Percentiles rank a stretch among this genome's conserved stretches.
These are phyloP conservation scores for Pythium guiyangense DNA, from an alignment of 352 stramenopile species.

Conservation along the genomic window DNA sequence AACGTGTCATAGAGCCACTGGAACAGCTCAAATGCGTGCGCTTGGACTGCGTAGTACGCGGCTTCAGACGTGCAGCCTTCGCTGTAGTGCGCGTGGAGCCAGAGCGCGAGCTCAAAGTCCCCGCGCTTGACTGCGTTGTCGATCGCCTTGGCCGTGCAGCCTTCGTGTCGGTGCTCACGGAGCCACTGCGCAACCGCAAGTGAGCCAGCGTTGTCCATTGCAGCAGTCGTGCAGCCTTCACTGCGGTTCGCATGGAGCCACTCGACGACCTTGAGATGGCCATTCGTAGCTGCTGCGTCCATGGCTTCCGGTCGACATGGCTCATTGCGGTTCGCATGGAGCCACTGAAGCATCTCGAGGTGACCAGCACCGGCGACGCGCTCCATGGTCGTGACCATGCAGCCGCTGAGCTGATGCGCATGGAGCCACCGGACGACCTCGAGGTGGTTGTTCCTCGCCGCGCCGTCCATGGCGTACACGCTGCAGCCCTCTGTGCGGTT, in stretches of 20 bases:
- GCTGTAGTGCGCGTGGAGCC: background rate
- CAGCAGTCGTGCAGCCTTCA: background rate
- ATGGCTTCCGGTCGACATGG: conserved; percentile 2
- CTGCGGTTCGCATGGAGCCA: conserved; percentile 4
- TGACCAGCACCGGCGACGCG: no score
- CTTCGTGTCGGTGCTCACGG: conserved; percentile 1
- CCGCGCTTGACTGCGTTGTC: background rate
- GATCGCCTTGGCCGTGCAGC: conserved; percentile 4
- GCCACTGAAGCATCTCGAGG: conserved; percentile 2
- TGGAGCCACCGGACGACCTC: no score
- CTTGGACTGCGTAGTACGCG: background rate
- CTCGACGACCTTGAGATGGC: conserved; percentile 1
- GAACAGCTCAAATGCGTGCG: conserved; percentile 2
- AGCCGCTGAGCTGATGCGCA: no score
- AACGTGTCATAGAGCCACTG: conserved; percentile 4
- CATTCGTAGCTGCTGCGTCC: background rate
- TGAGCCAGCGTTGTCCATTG: conserved; percentile 4
- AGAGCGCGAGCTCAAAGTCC: conserved; percentile 7
- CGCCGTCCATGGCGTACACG: no score
- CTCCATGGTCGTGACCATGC: no score
- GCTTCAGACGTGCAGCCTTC: conserved; percentile 1
- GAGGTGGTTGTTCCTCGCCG: no score
- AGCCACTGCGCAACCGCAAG: conserved; percentile 4
- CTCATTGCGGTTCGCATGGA: conserved; percentile 2
- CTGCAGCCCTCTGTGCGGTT: conserved; percentile 57